Evolutionary conservation across 2,329 filamentous ascomycete genomes (phyloP), one percentile per base, ranked within the genome.

Genomic region (Teratosphaeria pseudoeucalypti): DNA sequence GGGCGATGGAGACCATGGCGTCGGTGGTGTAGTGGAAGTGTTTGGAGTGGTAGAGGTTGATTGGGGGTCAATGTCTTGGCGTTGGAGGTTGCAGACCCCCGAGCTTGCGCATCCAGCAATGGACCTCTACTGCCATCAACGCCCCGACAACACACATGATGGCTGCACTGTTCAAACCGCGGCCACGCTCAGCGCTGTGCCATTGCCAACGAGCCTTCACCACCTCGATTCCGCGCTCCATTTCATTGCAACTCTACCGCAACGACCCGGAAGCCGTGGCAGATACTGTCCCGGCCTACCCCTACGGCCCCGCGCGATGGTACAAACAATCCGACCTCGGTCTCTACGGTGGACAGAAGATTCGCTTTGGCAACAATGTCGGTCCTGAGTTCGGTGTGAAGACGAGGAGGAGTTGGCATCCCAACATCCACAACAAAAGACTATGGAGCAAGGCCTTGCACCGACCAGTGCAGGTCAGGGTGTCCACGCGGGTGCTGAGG

Each of bases 361-460:
- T 92, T 71, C 88, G 85, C 56, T 90, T 88, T 74, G 89, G 89
- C 72, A 91, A 92, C 82, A 87, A 83, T 66, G 85, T 92, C 56
- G 85, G 84, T 53, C 78, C 82, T 66, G 81, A 85, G 67, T 82
- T 86, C 70, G 81, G 85, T 71, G 82, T 82, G 70, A 92, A 90
- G 77, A 85, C 85, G 57, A 82, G 85, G 54, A 83, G 89, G 60
- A 77, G 80, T 66, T 94, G 89, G 89, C 81, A 84, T 57, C 88
- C 88, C 62, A 94, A 94, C 73, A 80, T 90, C 52, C 73, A 81
- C 29, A 80, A 79, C 59, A 88, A 88, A 75, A 80, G 81, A 34
- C 80, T 94, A 59, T 90, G 81, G 77, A 85, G 83, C 27, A 78
- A 81, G 9, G 77, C 82, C 0, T 76, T 94, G 60, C 78, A 80